Evolutionary conservation across 169 alveolate genomes (phyloP), one percentile per base, ranked within the genome.

Genomic region (Miamiensis avidus): DNA sequence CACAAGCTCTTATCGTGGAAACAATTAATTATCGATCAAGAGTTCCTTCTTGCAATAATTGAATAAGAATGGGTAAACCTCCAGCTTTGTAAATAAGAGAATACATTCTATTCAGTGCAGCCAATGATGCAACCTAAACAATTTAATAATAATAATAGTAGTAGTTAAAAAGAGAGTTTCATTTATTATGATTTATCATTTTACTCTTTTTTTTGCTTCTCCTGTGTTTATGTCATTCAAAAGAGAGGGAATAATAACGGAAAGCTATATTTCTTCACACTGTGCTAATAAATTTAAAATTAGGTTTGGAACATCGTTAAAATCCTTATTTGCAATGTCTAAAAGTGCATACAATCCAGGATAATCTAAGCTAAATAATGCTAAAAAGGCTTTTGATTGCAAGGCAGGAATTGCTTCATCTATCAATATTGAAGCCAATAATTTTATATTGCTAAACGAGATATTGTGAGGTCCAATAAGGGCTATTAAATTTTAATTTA

Each of bases 391-490:
- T 49, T 79, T 79, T 49, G 34, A 75, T 29, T 79, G 29, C 16
- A 79, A 79, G 20, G 65, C 73, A 1, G 84, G 84, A 29, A 79
- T 33, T 29, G 84, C 76, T 79, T 79, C 84, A 79, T 79, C 84
- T 34, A 79, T 79, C 29, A 79, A 79, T 34, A 79, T 79, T 16
- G 84, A 79, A 29, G 84, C 84, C n/a, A 79, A 49, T 15, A 79
- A 25, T 31, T 79, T 79, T 4, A 79, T 79, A 79, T 79, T 79
- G 29, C 64, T 79, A 29, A 49, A 79, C 4, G 84, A 79, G 0
- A 79, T 79, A 27, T 31, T 49, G n/a, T 79, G 84, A 79, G 84
- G 84, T n/a, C 84, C 84, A 64, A 79, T 79, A 1, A 79, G 31
- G 25, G 84, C 84, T 79, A 49, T 34, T 34, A 0, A 28, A 31